phyloP scores from a whole-genome alignment of 208 protist genomes.

The Zelonia costaricensis region DNA sequence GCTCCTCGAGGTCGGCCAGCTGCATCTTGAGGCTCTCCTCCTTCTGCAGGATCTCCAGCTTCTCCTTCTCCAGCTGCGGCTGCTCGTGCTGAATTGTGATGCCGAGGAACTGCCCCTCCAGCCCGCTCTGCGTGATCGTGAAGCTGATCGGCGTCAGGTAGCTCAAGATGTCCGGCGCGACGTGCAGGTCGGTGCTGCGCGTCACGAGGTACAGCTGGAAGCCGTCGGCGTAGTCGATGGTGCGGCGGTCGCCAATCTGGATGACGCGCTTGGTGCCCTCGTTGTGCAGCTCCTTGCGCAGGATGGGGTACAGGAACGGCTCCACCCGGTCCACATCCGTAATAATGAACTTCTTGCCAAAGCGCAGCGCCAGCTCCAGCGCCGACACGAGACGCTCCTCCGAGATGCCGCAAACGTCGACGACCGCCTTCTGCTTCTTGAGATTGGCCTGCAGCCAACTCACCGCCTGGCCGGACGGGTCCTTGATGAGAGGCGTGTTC shows the following conservation, averaged over 20 bases:
- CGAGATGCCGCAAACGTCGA: constrained; percentile 92
- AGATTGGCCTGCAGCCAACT: constrained; percentile 93
- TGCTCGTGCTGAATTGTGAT: constrained; percentile 97
- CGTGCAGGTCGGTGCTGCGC: constrained; percentile 76
- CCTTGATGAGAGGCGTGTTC: constrained; percentile 95
- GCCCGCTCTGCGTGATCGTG: constrained; percentile 95
- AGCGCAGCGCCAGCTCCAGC: constrained; percentile 97
- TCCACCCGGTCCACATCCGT: constrained; percentile 96
- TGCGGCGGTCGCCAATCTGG: constrained; percentile 96
- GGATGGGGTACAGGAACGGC: constrained; percentile 95
- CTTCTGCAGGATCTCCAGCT: constrained; percentile 91
- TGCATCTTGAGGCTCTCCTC: constrained; percentile 97
- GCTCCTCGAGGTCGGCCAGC: constrained; percentile 93
- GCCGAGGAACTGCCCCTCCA: constrained; percentile 97
- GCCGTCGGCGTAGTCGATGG: constrained; percentile 96
- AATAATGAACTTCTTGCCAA: constrained; percentile 98
- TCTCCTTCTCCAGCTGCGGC: constrained; percentile 96
- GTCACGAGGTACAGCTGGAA: constrained; percentile 97
- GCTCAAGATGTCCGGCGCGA: constrained; percentile 93
- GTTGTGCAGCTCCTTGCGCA: constrained; percentile 92
- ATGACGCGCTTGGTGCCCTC: constrained; percentile 92
- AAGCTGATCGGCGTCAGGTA: constrained; percentile 97
- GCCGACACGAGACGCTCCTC: constrained; percentile 94
- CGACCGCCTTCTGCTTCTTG: constrained; percentile 61
- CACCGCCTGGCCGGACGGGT: constrained; percentile 93